Percentiles rank a stretch among this genome's conserved stretches.
phyloP scores from a whole-genome alignment of 2,329 filamentous ascomycete genomes.

The Fusarium metavorans region DNA sequence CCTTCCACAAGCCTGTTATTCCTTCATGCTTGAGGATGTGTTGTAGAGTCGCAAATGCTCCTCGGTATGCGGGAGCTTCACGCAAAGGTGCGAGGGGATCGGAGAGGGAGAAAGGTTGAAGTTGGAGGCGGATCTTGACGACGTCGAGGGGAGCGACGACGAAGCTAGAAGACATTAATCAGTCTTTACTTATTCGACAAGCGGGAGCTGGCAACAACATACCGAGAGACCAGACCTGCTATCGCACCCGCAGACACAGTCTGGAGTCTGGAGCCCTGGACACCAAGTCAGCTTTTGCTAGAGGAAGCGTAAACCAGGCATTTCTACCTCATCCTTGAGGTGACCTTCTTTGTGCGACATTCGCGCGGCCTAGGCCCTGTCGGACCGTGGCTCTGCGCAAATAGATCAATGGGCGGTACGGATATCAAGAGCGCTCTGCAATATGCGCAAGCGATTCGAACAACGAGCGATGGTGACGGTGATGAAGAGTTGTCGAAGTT shows the following conservation, averaged over 20 bases:
- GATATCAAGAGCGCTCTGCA: neutral
- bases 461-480: neutral
- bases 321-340: conserved; percentile 70
- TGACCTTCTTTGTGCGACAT: conserved; percentile 55
- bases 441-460: neutral
- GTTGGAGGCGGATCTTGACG: conserved; percentile 96
- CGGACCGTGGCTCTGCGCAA: conserved; percentile 24
- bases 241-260: conserved; percentile 68
- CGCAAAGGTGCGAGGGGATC: conserved; percentile 75
- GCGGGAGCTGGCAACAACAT: conserved; percentile 39
- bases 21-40: conserved; percentile 86
- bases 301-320: neutral
- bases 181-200: conserved; percentile 6
- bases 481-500: neutral
- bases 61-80: conserved; percentile 72
- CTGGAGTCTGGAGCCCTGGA: conserved; percentile 67
- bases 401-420: conserved; percentile 35
- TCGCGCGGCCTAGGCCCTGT: conserved; percentile 43
- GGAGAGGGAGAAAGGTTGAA: conserved; percentile 87
- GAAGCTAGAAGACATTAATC: conserved; percentile 69
- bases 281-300: conserved; percentile 16
- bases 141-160: conserved; percentile 96
- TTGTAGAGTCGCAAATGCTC: conserved; percentile 79
- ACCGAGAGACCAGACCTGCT: conserved; percentile 91
- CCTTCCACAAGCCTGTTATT: conserved; percentile 92